Percentiles rank a stretch among this genome's conserved stretches.
These are phyloP conservation scores for Citropsis articulata DNA, from an alignment of 345 rosid genomes.

Conservation along the genomic window DNA sequence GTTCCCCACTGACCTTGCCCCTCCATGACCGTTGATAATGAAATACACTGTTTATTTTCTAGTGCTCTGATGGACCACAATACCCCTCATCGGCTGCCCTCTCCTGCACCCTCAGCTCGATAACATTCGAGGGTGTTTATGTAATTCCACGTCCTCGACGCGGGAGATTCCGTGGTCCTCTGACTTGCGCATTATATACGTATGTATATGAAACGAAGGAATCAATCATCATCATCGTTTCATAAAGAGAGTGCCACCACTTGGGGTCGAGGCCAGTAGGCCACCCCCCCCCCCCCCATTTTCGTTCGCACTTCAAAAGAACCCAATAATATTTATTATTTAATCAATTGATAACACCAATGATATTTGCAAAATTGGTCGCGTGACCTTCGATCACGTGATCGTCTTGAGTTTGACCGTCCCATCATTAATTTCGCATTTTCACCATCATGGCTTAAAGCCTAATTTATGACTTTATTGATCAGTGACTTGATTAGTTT, in stretches of 20 bases:
- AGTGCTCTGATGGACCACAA: slow-evolving; percentile 1
- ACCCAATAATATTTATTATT: no score
- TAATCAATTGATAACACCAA: no score
- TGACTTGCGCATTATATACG: neutral
- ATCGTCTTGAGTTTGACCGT: neutral
- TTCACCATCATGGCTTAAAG: neutral
- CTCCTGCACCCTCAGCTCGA: no score
- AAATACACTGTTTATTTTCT: slow-evolving; percentile 8
- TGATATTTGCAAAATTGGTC: neutral
- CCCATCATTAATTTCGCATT: neutral
- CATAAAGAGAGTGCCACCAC: no score
- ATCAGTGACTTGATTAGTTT: no score
- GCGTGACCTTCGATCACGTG: neutral
- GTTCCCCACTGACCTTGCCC: slow-evolving; percentile 55
- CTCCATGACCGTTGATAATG: slow-evolving; percentile 20
- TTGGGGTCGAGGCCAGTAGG: neutral
- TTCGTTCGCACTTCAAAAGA: neutral
- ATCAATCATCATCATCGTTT: neutral
- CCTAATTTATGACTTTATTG: no score
- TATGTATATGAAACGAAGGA: neutral
- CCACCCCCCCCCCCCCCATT: no score
- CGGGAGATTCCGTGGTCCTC: slow-evolving; percentile 19
- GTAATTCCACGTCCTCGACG: neutral
- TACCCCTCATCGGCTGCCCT: neutral
- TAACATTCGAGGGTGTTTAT: neutral